Evolutionary conservation across 495 filamentous ascomycete genomes (phyloP).

Genomic region (Neurospora sp.): DNA sequence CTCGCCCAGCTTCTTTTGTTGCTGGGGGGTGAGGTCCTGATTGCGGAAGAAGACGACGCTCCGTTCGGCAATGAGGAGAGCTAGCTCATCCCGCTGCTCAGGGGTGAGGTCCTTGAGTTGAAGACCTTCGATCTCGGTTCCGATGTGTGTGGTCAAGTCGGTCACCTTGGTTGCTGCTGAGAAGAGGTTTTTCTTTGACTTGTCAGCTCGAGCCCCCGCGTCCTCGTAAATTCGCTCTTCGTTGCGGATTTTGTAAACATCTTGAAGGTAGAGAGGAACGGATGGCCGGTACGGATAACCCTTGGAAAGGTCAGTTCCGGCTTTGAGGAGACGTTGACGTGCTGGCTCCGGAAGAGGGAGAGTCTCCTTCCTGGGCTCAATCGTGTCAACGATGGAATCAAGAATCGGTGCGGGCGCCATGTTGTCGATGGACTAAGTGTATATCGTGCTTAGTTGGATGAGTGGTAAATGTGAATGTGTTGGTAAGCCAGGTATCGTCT

Average conservation of each 20-base stretch:
- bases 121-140: conserved; percentile 60
- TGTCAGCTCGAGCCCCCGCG: conserved; percentile 55
- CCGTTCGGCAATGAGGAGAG: conserved; percentile 58
- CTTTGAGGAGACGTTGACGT: conserved; percentile 48
- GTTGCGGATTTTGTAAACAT: conserved; percentile 53
- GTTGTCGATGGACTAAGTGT: neutral
- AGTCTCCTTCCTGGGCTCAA: conserved; percentile 50
- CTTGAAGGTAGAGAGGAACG: conserved; percentile 54
- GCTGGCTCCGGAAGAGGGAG: conserved; percentile 46
- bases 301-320: conserved; percentile 51
- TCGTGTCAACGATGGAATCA: conserved; percentile 49
- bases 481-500: neutral
- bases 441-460: neutral
- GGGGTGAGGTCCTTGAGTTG: conserved; percentile 59
- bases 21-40: conserved; percentile 59
- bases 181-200: conserved; percentile 53
- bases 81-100: conserved; percentile 62
- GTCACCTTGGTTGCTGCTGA: conserved; percentile 57
- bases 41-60: conserved; percentile 70
- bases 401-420: conserved; percentile 44
- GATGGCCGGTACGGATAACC: conserved; percentile 61
- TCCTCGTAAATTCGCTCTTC: conserved; percentile 49
- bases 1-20: conserved; percentile 58
- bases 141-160: conserved; percentile 55
- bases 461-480: neutral